Evolutionary conservation across 352 stramenopile genomes (phyloP), one percentile per base, ranked within the genome.

Genomic region (Peronospora tabacina): DNA sequence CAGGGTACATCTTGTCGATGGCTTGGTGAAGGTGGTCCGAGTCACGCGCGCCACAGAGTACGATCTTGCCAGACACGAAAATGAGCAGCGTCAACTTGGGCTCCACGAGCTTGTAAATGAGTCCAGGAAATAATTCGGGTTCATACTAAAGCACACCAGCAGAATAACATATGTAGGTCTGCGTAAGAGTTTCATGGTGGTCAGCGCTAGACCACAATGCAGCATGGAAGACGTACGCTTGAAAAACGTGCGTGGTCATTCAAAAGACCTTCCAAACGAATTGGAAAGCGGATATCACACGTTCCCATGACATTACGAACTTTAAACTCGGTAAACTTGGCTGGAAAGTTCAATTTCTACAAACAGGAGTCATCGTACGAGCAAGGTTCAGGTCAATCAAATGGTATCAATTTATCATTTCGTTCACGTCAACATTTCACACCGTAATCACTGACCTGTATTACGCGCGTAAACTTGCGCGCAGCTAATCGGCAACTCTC

Each of bases 111-210:
- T 97, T 90, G 80, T 99, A 99, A 56, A 99, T 98, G 20, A 99
- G 78, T 17, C 97, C 97, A 10, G 96, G 95, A 66, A 99, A 99
- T 8, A 99, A 68, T 61, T 99, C 97, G 0, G 97, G 97, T 64
- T 99, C 97, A 64, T 99, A 99, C 98, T 99, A 26, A 83, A 95
- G n/a, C 78, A 95, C 15, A 98, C 83, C 63, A 98, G 98, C 47
- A 97, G 26, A 26, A 33, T 42, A 9, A 16, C 36, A 26, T n/a
- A 32, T 16, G 28, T 96, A 22, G 98, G 57, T 20, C 39, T 51
- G 30, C 19, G 7, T 55, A 6, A 40, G 44, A 26, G 98, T 65
- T 24, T 97, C 93, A 11, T 98, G 68, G 52, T 97, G 86, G 20
- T 90, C 86, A 1, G 92, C 70, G 61, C 48, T 1, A 22, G 9